Evolutionary conservation across 768 basidiomycete genomes (phyloP), one percentile per base, ranked within the genome.

Genomic region (Termitomyces sp.): DNA sequence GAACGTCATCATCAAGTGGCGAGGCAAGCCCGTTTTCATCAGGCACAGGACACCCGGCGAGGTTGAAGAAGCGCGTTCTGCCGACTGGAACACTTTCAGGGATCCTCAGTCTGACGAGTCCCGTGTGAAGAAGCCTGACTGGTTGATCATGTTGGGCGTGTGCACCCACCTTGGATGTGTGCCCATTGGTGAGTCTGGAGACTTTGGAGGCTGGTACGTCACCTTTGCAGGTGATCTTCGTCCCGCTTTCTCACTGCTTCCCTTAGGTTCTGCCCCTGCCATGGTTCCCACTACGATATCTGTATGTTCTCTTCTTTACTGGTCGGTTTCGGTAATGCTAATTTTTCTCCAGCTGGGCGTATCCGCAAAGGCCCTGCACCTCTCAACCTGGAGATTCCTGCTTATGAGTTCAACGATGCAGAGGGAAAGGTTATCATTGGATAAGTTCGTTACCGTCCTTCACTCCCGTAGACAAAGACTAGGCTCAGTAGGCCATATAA

Each of bases 1-100:
- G 84, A 95, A 96, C 71, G 91, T 89, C 65, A 87, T 96, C 74
- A 91, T 95, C 78, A 95, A 98, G 80, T 99, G 97, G 97, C 91
- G 97, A 69, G 97, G 97, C 73, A 99, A 99, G 82, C 97, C 97
- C 63, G 97, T 99, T 55, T 98, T 98, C 82, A 94, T 99, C 72
- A 86, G 97, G 64, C 97, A 99, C 80, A 86, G 97, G 68, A 99
- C 97, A 14, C 68, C 81, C 56, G 82, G 80, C 56, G 97, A 99
- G 80, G 91, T 99, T 66, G 85, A 92, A 62, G 97, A 99, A 78
- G 97, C 97, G 51, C 88, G 91, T 74, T 67, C 73, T 39, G 77
- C 82, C 57, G 87, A 96, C 74, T 88, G 95, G 88, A 93, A 95
- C 81, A 61, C 76, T 30, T 80, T 99, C 60, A 83, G 97, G 59